A percentile compares a stretch with the other conserved stretches of the same genome.
These are phyloP conservation scores for Candida succiphila DNA, from an alignment of 805 yeast species.

Conservation along the genomic window DNA sequence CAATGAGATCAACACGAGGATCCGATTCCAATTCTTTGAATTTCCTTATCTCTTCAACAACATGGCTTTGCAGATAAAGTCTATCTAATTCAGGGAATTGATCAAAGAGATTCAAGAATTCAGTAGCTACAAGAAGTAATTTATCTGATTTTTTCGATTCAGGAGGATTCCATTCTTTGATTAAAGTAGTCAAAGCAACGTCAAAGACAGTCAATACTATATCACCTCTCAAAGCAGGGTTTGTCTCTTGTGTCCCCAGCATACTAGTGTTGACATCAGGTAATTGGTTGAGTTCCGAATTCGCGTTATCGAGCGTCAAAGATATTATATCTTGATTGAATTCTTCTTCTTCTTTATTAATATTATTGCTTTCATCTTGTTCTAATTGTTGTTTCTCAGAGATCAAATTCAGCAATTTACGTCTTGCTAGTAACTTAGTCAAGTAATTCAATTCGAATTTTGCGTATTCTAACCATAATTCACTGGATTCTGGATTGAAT, in stretches of 20 bases:
- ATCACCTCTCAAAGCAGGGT: constrained; percentile 71
- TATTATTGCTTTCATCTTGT: constrained; percentile 33
- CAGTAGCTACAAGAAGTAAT: constrained; percentile 26
- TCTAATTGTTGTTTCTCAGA: constrained; percentile 60
- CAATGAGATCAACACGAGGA: constrained; percentile 32
- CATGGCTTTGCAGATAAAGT: constrained; percentile 53
- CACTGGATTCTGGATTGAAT: constrained; percentile 64
- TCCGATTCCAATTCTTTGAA: constrained; percentile 26
- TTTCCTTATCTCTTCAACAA: constrained; percentile 40
- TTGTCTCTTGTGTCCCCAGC: constrained; percentile 78
- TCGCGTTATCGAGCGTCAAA: constrained; percentile 29
- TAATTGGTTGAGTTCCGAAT: constrained; percentile 54
- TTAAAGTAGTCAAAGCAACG: constrained; percentile 43
- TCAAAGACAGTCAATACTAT: constrained; percentile 64
- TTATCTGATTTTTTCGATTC: constrained; percentile 10
- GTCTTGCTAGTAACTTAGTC: constrained; percentile 72
- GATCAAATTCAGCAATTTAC: constrained; percentile 71
- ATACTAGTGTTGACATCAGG: constrained; percentile 85
- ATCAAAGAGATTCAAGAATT: constrained; percentile 52
- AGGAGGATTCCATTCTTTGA: constrained; percentile 9
- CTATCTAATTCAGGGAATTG: constrained; percentile 62
- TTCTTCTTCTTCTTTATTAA: constrained; percentile 15
- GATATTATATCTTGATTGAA: constrained; percentile 6
- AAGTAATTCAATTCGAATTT: constrained; percentile 83
- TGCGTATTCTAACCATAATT: constrained; percentile 78